Conservation (phyloP, 2,329 filamentous ascomycete species). For the Aureobasidium sp. region DNA sequence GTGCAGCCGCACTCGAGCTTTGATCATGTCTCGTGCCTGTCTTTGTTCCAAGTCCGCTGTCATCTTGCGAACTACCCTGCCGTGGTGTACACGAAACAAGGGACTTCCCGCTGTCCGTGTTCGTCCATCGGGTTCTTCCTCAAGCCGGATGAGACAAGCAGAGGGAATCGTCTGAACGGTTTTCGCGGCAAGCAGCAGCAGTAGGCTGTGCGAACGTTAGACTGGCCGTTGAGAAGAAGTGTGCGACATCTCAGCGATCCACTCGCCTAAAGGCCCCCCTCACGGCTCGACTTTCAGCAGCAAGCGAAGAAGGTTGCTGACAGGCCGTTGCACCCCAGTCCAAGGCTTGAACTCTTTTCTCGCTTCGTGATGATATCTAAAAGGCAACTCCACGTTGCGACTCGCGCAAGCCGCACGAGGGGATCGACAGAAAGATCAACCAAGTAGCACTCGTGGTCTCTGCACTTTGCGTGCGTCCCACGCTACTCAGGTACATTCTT, state of each 20-base stretch:
- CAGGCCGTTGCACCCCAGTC: slow-evolving; percentile 11
- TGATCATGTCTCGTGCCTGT: slow-evolving; percentile 10
- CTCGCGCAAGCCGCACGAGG: slow-evolving; percentile 8
- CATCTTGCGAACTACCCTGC: slow-evolving; percentile 1
- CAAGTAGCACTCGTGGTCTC: slow-evolving; percentile 9
- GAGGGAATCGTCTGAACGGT: background rate
- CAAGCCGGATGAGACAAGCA: background rate
- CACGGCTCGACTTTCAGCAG: slow-evolving; percentile 3
- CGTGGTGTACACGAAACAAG: background rate
- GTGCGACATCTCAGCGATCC: slow-evolving; percentile 2
- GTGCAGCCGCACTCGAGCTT: slow-evolving; percentile 7
- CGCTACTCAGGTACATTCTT: background rate
- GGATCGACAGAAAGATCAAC: slow-evolving; percentile 9
- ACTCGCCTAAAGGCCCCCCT: background rate
- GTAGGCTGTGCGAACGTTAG: background rate
- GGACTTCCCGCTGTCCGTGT: slow-evolving; percentile 10
- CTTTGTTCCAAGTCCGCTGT: slow-evolving; percentile 3
- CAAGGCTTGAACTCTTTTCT: slow-evolving; percentile 11
- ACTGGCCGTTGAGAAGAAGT: slow-evolving; percentile 6
- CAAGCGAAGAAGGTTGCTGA: slow-evolving; percentile 12
- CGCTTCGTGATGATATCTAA: background rate
- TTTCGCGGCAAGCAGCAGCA: slow-evolving; percentile 6
- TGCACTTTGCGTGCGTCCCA: slow-evolving; percentile 7
- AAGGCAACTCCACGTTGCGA: slow-evolving; percentile 9
- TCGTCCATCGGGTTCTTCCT: background rate